Evolutionary conservation across 331 rosid genomes (phyloP), one percentile per base, ranked within the genome.

Genomic region (Erythrophleum ivorense): DNA sequence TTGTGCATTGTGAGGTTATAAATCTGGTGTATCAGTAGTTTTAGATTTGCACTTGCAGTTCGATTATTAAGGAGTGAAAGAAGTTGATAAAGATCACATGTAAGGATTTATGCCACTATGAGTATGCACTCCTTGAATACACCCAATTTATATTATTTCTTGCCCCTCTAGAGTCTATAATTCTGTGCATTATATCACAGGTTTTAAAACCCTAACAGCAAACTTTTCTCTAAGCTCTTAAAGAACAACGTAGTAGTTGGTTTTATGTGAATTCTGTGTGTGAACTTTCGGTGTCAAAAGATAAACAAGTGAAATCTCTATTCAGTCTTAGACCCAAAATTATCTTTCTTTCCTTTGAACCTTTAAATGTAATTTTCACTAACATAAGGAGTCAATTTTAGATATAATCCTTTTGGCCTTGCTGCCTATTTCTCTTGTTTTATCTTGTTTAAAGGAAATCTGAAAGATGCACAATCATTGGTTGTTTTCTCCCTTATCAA

Each of bases 241-340:
- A 24, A 73, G 78, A 57, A 58, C 62, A 57, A 31, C 41, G 21
- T 54, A 12, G 48, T 58, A 14, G 63, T 43, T 76, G 45, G 33
- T 60, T 24, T 15, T n/a, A 18, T 16, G 7, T 14, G 58, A 77
- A 33, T 63, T 66, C 46, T 65, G 81, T 9, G 0, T 4, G 34
- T 31, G 66, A 36, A 53, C 24, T 43, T 21, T 19, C 48, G 13
- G n/a, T 65, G 50, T 78, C 50, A 50, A 50, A 52, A 31, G 34
- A 24, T 24, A 64, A 50, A 45, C 15, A 13, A 65, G 12, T 50
- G 65, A 7, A 50, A 65, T 6, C 7, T 10, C 9, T 19, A 36
- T 40, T 29, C 45, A 53, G 12, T 18, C 18, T 75, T 75, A 75
- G 50, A n/a, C 49, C 6, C 75, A 13, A 19, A 29, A 31, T 29